phyloP scores from a whole-genome alignment of 2,329 filamentous ascomycete species.

The Paecilomyces sp. region DNA sequence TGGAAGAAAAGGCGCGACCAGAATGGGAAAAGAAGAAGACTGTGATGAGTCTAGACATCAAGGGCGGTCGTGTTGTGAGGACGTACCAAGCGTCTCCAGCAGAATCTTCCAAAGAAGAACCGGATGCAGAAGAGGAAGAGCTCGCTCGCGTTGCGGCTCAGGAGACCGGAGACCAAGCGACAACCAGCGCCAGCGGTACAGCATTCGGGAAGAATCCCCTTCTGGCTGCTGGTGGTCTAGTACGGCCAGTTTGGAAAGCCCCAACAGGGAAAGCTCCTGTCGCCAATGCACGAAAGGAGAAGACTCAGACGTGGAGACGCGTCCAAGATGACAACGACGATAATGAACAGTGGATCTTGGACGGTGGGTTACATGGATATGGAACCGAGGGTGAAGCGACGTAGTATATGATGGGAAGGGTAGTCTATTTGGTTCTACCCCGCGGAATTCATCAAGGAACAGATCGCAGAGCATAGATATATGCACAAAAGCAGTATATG shows the following conservation, averaged over 20 bases:
- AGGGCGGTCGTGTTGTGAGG: conserved; percentile 67
- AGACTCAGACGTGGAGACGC: conserved; percentile 38
- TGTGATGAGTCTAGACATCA: conserved; percentile 77
- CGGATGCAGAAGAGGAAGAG: conserved; percentile 11
- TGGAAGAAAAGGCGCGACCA: conserved; percentile 77
- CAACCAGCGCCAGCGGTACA: conserved; percentile 15
- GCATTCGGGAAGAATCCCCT: conserved; percentile 39
- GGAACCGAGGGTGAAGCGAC: not conserved
- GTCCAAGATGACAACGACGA: conserved; percentile 42
- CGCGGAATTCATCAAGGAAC: not conserved
- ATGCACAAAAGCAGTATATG: too few species aligned
- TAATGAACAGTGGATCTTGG: conserved; percentile 42
- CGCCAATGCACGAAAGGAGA: conserved; percentile 18
- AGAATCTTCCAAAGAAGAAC: conserved; percentile 14
- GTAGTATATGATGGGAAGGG: not conserved
- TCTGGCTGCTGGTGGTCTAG: conserved; percentile 34
- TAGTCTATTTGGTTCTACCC: not conserved
- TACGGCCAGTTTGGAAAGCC: conserved; percentile 39
- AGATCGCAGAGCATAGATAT: too few species aligned
- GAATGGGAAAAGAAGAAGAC: conserved; percentile 85
- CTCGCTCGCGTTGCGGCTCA: conserved; percentile 5
- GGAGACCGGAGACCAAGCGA: conserved; percentile 9
- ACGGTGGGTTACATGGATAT: conserved; percentile 36
- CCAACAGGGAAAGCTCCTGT: conserved; percentile 17
- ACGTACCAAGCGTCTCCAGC: conserved; percentile 28